Evolutionary conservation across 2,329 filamentous ascomycete species (phyloP).

Genomic region (Hymenoscyphus albidus): DNA sequence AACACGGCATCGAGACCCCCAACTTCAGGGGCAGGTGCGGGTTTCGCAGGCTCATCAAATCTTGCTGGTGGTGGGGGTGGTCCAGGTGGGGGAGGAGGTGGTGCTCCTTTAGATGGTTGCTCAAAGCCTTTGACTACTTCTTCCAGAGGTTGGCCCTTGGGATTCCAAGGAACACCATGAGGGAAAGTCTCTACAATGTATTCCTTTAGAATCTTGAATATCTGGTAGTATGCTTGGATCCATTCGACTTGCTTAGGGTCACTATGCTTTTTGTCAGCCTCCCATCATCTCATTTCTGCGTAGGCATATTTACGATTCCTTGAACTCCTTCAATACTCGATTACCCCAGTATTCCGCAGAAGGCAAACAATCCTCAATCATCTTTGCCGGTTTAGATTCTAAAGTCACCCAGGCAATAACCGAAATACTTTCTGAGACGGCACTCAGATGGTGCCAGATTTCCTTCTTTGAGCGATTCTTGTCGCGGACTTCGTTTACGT

Average conservation of each 20-base stretch:
- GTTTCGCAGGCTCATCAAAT: constrained; percentile 52
- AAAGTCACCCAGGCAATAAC: constrained; percentile 88
- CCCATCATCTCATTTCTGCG: neutral
- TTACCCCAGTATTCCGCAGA: constrained; percentile 94
- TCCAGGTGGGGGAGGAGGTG: constrained; percentile 57
- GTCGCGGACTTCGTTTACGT: constrained; percentile 77
- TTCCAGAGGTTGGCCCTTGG: constrained; percentile 66
- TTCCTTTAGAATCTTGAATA: constrained; percentile 78
- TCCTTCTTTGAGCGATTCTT: constrained; percentile 66
- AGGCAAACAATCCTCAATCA: constrained; percentile 76
- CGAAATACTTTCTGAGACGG: constrained; percentile 86
- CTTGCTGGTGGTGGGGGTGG: constrained; percentile 49
- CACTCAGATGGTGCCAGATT: constrained; percentile 76
- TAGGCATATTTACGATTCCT: constrained; percentile 61
- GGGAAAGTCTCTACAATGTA: constrained; percentile 83
- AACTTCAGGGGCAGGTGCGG: constrained; percentile 41
- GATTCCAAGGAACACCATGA: constrained; percentile 82
- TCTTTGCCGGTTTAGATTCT: constrained; percentile 76
- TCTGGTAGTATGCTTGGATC: constrained; percentile 86
- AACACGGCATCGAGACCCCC: constrained; percentile 84
- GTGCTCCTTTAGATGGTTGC: constrained; percentile 42
- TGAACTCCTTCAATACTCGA: constrained; percentile 85
- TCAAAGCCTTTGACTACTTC: constrained; percentile 62
- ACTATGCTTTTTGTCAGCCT: constrained; percentile 42
- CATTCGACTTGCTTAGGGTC: constrained; percentile 80